Percentiles rank a stretch among this genome's conserved stretches.
Evolutionary conservation across 2,329 filamentous ascomycete genomes (phyloP).

Genomic region (Diaporthe velutina): DNA sequence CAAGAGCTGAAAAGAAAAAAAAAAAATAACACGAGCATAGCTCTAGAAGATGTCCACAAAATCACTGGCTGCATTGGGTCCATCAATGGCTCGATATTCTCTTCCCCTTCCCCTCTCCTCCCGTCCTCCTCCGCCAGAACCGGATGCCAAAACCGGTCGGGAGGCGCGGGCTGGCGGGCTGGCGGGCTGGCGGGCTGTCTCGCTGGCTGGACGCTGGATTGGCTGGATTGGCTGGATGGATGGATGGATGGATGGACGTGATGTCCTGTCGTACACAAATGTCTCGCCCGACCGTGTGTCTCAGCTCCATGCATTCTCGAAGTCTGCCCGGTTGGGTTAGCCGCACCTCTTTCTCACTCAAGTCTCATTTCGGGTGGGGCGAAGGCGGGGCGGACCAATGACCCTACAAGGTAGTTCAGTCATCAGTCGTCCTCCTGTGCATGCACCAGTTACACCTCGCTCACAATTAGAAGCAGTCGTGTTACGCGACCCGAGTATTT

Average conservation of each 20-base stretch:
- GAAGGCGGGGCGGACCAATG: background rate
- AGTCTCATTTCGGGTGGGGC: background rate
- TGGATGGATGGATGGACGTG: background rate
- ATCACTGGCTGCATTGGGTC: background rate
- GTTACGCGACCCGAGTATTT: background rate
- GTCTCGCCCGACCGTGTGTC: slow-evolving; percentile 1
- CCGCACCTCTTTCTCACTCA: background rate
- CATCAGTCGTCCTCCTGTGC: no score
- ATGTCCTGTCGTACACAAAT: slow-evolving; percentile 2
- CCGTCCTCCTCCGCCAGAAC: background rate
- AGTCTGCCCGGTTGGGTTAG: slow-evolving; percentile 27
- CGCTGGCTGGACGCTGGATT: no score
- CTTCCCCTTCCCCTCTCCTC: background rate
- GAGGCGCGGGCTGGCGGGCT: no score
- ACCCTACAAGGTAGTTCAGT: background rate
- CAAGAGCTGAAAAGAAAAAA: slow-evolving; percentile 5
- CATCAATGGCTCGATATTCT: background rate
- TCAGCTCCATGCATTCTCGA: slow-evolving; percentile 21
- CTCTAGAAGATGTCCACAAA: background rate
- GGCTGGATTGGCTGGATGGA: no score
- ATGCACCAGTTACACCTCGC: background rate
- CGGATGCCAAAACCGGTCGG: background rate
- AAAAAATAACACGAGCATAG: background rate
- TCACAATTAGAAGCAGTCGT: slow-evolving; percentile 26
- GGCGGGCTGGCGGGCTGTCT: background rate